Base-by-base conservation (phyloP, 768 basidiomycete species). In the Mycena pura region DNA sequence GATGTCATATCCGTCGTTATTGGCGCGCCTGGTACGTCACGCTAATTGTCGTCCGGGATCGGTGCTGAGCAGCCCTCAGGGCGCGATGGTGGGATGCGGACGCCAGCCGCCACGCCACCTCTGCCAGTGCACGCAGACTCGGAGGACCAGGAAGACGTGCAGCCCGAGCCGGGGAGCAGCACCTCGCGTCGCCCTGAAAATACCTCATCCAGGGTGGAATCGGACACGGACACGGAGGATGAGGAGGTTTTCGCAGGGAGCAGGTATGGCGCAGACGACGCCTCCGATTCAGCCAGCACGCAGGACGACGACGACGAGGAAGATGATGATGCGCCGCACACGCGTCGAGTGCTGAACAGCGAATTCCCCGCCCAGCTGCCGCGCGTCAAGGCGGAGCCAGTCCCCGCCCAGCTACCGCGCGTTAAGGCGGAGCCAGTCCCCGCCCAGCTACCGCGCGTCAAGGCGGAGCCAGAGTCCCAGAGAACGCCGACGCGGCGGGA, bases 81-180 rank as follows among this genome's bases (percentile, higher is more conserved):
- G 32, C 55, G 55, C 59, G 19, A 31, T 57, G 54, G 54, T 38
- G 51, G 13, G 47, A 57, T 59, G 31, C 60, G 50, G 17, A 62
- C 64, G 22, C 64, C 64, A 6, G 47, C 56, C 9, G 57, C 60
- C 8, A 66, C 64, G 2, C 64, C 64, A 47, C 36, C 64, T 31
- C 51, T 58, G 25, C 47, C 4, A 21, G 56, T 8, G 24, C 55
- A 58, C 13, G 60, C 58, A 1, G 51, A 48, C 10, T 15, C 34
- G 7, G 60, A 57, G 15, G 56, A 60, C 13, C 53, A 47, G 22
- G 34, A 45, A 21, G 21, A 39, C 15, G 60, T 61, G 4, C 44
- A 52, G 24, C 47, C 44, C 10, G 48, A 64, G 19, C 6, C 14
- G 1, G 29, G 28, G 44, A 19, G 25, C n/a, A 50, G 21, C 11